phyloP scores from a whole-genome alignment of 352 stramenopile genomes.

The Pseudoperonospora humuli region DNA sequence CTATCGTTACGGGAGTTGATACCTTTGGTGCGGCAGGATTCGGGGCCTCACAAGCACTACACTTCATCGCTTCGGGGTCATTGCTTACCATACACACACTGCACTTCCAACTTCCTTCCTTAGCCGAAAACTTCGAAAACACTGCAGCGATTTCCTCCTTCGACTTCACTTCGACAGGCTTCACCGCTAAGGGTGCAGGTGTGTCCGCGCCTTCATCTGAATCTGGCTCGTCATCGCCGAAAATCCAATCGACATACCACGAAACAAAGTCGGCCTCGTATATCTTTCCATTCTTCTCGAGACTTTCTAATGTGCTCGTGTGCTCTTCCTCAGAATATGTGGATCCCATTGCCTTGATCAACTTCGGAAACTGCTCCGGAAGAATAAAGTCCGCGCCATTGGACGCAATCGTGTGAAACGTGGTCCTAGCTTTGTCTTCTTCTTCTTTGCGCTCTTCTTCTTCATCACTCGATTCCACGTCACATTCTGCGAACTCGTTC shows the following conservation, averaged over 20 bases:
- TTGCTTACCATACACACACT: conserved; percentile 42
- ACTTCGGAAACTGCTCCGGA: conserved; percentile 34
- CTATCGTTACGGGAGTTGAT: conserved; percentile 8
- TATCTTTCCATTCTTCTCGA: conserved; percentile 44
- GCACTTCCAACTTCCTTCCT: conserved; percentile 59
- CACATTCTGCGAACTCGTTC: conserved; percentile 46
- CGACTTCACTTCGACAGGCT: conserved; percentile 36
- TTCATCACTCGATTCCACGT: conserved; percentile 48
- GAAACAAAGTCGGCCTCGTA: conserved; percentile 43
- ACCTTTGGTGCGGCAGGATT: conserved; percentile 40
- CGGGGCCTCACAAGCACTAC: conserved; percentile 35
- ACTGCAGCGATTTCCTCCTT: conserved; percentile 41
- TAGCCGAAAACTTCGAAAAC: conserved; percentile 39
- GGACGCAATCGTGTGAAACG: conserved; percentile 34
- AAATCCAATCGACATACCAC: conserved; percentile 65
- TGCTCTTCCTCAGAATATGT: conserved; percentile 59
- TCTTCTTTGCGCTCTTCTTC: conserved; percentile 63
- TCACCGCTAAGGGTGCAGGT: conserved; percentile 2
- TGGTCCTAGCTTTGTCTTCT: conserved; percentile 34
- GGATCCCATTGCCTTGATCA: conserved; percentile 52
- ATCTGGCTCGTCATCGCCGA: conserved; percentile 42
- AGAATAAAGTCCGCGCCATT: conserved; percentile 25
- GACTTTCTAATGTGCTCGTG: conserved; percentile 22
- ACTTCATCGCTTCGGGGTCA: conserved; percentile 28
- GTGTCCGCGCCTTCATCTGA: conserved; percentile 26